phyloP scores from a whole-genome alignment of 495 filamentous ascomycete species.

The Talaromyces wortmannii region DNA sequence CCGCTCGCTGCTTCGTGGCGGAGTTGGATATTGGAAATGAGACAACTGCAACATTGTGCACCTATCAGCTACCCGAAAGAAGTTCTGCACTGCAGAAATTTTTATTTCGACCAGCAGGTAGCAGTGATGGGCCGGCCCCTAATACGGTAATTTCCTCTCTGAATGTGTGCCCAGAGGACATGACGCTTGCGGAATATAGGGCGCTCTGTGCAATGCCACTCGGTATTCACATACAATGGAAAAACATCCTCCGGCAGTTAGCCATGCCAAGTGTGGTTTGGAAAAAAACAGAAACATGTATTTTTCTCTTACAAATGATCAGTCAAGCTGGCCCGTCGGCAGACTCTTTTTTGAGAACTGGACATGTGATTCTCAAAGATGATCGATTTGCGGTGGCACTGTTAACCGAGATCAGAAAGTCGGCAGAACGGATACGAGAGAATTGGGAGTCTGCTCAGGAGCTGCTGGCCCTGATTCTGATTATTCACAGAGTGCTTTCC shows the following conservation, averaged over 20 bases:
- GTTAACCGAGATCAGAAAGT: constrained; percentile 13
- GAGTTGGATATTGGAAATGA: constrained; percentile 13
- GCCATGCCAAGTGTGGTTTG: constrained; percentile 35
- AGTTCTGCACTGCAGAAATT: constrained; percentile 23
- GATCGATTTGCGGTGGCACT: constrained; percentile 12
- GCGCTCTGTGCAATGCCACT: constrained; percentile 39
- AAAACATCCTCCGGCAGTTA: constrained; percentile 49
- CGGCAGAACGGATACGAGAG: constrained; percentile 22
- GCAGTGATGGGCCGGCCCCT: constrained; percentile 13
- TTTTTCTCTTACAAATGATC: constrained; percentile 42
- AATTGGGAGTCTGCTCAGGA: constrained; percentile 44
- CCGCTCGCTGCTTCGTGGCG: constrained; percentile 21
- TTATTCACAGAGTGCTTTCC: constrained; percentile 28
- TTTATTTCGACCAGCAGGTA: constrained; percentile 19
- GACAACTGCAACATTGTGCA: constrained; percentile 15
- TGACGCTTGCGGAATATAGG: constrained; percentile 45
- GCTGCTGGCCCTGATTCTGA: constrained; percentile 23
- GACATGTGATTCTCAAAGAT: constrained; percentile 22
- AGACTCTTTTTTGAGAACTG: constrained; percentile 7
- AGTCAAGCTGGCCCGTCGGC: constrained; percentile 37
- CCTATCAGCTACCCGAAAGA: constrained; percentile 19
- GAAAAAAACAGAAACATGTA: constrained; percentile 32
- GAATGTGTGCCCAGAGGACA: constrained; percentile 23
- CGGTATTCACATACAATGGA: constrained; percentile 44
- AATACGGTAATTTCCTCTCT: constrained; percentile 41